Evolutionary conservation across 305 asterid genomes (phyloP), one percentile per base, ranked within the genome.

Genomic region (Ilex paraguariensis): DNA sequence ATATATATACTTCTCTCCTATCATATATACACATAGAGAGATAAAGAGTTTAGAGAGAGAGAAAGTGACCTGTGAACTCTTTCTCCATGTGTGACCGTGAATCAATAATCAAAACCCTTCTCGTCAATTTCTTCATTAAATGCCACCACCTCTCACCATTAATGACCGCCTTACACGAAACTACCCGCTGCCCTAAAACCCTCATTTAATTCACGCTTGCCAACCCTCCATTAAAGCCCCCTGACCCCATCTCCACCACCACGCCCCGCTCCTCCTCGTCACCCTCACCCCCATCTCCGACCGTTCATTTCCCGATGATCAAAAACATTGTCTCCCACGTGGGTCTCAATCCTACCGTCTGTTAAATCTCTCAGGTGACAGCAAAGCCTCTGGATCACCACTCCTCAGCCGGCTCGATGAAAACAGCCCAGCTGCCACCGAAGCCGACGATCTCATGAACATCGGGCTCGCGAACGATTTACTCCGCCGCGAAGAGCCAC

Each of bases 361-460:
- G 79, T 60, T 85, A 62, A 54, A 83, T 61, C 99, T 80, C 83
- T 93, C 97, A 77, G 99, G 97, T 21, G 99, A 93, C 10, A 93
- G 72, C 32, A 93, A 75, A 33, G 97, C 97, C 64, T 93, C 99
- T 14, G 99, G 99, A 68, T 93, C 97, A 64, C 96, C 97, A 66
- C 95, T 87, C 67, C 97, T 62, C 12, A 84, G 80, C 84, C 99
- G 82, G 82, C 99, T 93, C 64, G 97, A 88, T 44, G 90, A 84
- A 77, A 80, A 86, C 17, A 70, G 39, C 30, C 76, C 72, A 66
- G 77, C 13, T 66, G 72, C n/a, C 69, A 36, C 65, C 42, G 71
- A 72, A 4, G 67, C 79, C 7, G 86, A 73, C 32, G 87, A 64
- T 62, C 91, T 76, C 87, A 78, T 74, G 73, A 90, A 90, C 84